Evolutionary conservation across 2,329 filamentous ascomycete genomes (phyloP), one percentile per base, ranked within the genome.

Genomic region (Raffaelea albimanens): DNA sequence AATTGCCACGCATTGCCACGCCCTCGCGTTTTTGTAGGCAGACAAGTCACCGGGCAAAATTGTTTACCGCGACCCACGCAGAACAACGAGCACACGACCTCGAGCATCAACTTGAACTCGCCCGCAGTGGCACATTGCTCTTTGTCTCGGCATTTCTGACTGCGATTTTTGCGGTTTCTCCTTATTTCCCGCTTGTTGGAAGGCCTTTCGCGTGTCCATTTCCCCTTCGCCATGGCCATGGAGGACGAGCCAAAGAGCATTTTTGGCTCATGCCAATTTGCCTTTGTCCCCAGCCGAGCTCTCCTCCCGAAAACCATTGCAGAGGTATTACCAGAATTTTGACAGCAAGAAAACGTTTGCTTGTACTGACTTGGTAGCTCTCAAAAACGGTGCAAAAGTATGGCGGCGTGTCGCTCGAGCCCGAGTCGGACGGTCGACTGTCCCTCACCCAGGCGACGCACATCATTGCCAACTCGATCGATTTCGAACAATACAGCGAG

Each of bases 401-500:
- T 66, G 76, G 75, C 54, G 76, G 70, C 48, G 58, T 65, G 31
- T 64, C 78, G 2, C 60, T 73, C 52, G 65, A 72, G 41, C 68
- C 68, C 13, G 65, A 67, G 50, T 64, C 68, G 50, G 66, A 77
- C 54, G 73, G 72, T 55, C 66, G 67, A 14, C 60, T 78, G 14
- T 64, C 66, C 1, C 67, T 79, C 23, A 59, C 67, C 44, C 57
- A 69, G 48, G 68, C 71, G 44, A 76, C 76, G 20, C 77, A 80
- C 57, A 73, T 81, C 52, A 60, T 81, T 43, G 71, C 90, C 48
- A 80, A 82, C 50, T 91, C 85, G 1, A 85, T 88, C 64, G 89
- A 98, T 62, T 98, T 98, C 57, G 82, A 87, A n/a, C 81, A 91
- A 58, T 97, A 93, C 62, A 72, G 78, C 51, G 75, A 79, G 52